Evolutionary conservation across 2,329 filamentous ascomycete species (phyloP).

Genomic region (Penicillium sp.): DNA sequence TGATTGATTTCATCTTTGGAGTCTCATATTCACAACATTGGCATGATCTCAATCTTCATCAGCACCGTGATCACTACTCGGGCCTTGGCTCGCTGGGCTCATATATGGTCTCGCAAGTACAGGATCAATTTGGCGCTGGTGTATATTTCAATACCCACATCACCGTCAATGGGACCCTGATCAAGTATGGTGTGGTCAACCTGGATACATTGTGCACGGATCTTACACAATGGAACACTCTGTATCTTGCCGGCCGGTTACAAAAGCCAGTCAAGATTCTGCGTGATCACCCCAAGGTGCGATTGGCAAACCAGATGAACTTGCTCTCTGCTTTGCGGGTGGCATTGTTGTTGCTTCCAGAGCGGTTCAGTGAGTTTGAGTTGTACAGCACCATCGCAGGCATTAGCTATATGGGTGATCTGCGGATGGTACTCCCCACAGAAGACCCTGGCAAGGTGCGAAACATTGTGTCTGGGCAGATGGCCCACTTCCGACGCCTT

Average conservation of each 20-base stretch:
- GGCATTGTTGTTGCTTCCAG: constrained; percentile 82
- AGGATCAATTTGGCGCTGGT: constrained; percentile 87
- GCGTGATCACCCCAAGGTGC: constrained; percentile 88
- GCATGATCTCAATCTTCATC: constrained; percentile 88
- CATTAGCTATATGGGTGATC: constrained; percentile 92
- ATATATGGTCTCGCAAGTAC: constrained; percentile 80
- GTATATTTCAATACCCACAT: constrained; percentile 98
- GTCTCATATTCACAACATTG: constrained; percentile 95
- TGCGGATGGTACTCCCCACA: constrained; percentile 88
- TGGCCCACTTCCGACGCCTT: constrained; percentile 86
- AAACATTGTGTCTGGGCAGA: constrained; percentile 92
- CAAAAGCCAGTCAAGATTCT: constrained; percentile 99
- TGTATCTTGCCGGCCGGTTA: constrained; percentile 94
- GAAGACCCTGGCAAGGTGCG: constrained; percentile 91
- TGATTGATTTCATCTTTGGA: constrained; percentile 98
- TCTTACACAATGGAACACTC: constrained; percentile 86
- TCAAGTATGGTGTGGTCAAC: constrained; percentile 98
- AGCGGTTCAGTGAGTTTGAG: constrained; percentile 82
- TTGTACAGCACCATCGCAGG: constrained; percentile 90
- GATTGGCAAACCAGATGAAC: constrained; percentile 94
- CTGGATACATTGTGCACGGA: constrained; percentile 87
- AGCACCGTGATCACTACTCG: constrained; percentile 93
- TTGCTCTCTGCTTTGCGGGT: constrained; percentile 89
- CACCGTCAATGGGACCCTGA: constrained; percentile 90
- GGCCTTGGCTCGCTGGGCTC: constrained; percentile 82